Evolutionary conservation across 2,329 filamentous ascomycete genomes (phyloP).

Genomic region (Chrysosporium queenslandicum): DNA sequence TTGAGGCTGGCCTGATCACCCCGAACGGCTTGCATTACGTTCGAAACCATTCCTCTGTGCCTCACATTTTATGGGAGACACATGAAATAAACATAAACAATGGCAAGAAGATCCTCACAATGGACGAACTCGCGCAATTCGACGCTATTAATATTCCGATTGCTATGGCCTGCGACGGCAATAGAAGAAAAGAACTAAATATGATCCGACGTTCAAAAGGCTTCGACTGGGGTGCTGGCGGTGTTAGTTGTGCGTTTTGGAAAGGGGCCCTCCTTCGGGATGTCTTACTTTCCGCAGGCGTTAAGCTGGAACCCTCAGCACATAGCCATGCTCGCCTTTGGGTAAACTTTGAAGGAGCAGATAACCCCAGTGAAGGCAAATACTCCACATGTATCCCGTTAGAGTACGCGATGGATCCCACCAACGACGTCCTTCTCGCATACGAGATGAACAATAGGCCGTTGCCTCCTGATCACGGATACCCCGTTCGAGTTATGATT

Average conservation of each 20-base stretch:
- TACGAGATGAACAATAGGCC: conserved; percentile 36
- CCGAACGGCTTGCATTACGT: conserved; percentile 45
- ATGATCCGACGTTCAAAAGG: conserved; percentile 42
- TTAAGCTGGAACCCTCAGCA: conserved; percentile 20
- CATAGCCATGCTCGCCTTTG: conserved; percentile 25
- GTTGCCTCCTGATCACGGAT: conserved; percentile 37
- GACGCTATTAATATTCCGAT: conserved; percentile 41
- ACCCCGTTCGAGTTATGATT: conserved; percentile 35
- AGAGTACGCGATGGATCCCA: conserved; percentile 40
- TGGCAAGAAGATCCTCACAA: conserved; percentile 32
- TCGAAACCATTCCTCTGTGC: conserved; percentile 46
- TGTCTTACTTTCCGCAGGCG: conserved; percentile 36
- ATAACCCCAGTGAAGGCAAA: conserved; percentile 39
- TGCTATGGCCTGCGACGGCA: conserved; percentile 42
- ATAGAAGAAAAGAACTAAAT: conserved; percentile 45
- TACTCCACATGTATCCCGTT: conserved; percentile 43
- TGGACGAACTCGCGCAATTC: conserved; percentile 40
- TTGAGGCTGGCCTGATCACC: conserved; percentile 42
- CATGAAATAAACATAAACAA: conserved; percentile 40
- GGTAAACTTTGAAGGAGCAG: conserved; percentile 45
- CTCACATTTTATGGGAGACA: conserved; percentile 42
- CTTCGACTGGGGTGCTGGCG: conserved; percentile 41
- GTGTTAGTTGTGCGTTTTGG: conserved; percentile 44
- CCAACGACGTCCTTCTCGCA: conserved; percentile 41
- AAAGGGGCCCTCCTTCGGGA: conserved; percentile 40